phyloP scores from a whole-genome alignment of 306 rosid species.

The Comarum palustre region DNA sequence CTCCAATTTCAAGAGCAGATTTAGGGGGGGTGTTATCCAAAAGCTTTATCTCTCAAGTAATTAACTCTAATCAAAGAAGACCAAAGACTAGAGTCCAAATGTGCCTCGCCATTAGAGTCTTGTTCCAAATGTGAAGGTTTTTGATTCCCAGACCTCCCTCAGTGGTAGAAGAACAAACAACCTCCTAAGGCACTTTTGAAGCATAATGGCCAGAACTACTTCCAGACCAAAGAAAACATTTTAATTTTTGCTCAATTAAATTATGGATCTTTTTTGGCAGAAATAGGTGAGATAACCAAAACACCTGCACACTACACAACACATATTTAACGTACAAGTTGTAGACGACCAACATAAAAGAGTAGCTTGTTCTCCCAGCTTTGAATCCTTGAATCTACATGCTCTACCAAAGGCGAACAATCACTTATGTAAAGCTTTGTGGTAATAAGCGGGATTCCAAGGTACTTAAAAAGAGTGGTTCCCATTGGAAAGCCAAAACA shows the following conservation, averaged over 20 bases:
- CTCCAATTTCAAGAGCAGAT: not conserved
- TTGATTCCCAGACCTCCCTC: not conserved
- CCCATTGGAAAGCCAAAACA: not conserved
- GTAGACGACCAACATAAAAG: not conserved
- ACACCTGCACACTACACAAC: not conserved
- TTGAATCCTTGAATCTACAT: not conserved
- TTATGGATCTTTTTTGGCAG: not conserved
- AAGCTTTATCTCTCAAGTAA: not conserved
- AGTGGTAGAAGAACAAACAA: not conserved
- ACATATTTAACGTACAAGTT: not conserved
- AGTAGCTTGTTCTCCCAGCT: not conserved
- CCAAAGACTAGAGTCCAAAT: not conserved
- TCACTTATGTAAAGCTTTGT: not conserved
- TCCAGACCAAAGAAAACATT: not conserved
- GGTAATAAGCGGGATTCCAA: not conserved
- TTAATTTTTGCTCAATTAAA: not conserved
- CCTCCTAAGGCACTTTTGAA: not conserved
- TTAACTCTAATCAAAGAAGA: not conserved
- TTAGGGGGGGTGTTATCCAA: accelerated
- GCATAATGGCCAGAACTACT: too few relatives aligned
- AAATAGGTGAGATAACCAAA: not conserved
- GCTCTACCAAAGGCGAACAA: not conserved
- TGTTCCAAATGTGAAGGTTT: not conserved
- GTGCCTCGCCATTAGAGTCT: not conserved
- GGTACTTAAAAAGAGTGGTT: slow-evolving; percentile 18